These are phyloP conservation scores for Rehmannia glutinosa DNA, from an alignment of 257 asterid species.

Conservation along the genomic window DNA sequence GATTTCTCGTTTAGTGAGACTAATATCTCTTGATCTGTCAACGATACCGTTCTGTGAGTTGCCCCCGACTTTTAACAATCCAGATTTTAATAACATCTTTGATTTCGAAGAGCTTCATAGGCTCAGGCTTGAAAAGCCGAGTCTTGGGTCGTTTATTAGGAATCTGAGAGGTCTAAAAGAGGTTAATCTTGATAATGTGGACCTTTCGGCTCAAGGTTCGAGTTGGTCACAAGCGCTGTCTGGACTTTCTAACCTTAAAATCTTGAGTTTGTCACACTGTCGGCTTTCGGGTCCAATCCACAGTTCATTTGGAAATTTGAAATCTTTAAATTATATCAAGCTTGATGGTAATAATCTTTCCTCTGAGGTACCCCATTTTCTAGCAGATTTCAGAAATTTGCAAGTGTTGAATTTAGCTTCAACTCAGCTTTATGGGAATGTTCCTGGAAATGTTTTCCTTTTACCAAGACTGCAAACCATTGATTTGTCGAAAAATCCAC, in stretches of 20 bases:
- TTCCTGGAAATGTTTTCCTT: slow-evolving; percentile 16
- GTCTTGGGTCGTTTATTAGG: slow-evolving; percentile 11
- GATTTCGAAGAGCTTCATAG: slow-evolving; percentile 14
- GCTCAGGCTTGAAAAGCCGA: slow-evolving; percentile 23
- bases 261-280: slow-evolving; percentile 23
- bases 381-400: slow-evolving; percentile 20
- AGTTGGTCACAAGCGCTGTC: slow-evolving; percentile 30
- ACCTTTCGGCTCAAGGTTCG: slow-evolving; percentile 30
- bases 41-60: slow-evolving; percentile 19
- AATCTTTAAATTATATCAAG: slow-evolving; percentile 15
- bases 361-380: slow-evolving; percentile 23
- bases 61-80: slow-evolving; percentile 24
- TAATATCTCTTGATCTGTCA: slow-evolving; percentile 23
- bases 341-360: slow-evolving; percentile 19
- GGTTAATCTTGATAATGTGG: slow-evolving; percentile 20
- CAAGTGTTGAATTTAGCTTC: slow-evolving; percentile 18
- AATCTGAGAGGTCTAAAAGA: slow-evolving; percentile 8
- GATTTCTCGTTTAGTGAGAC: slow-evolving; percentile 14
- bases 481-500: slow-evolving; percentile 14
- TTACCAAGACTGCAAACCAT: slow-evolving; percentile 14
- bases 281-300: slow-evolving; percentile 20
- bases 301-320: slow-evolving; percentile 16
- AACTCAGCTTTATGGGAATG: slow-evolving; percentile 18
- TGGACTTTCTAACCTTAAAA: slow-evolving; percentile 19
- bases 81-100: neutral